These are phyloP conservation scores for Phyllosticta citriasiana DNA, from an alignment of 2,329 filamentous ascomycete species.

Conservation along the genomic window DNA sequence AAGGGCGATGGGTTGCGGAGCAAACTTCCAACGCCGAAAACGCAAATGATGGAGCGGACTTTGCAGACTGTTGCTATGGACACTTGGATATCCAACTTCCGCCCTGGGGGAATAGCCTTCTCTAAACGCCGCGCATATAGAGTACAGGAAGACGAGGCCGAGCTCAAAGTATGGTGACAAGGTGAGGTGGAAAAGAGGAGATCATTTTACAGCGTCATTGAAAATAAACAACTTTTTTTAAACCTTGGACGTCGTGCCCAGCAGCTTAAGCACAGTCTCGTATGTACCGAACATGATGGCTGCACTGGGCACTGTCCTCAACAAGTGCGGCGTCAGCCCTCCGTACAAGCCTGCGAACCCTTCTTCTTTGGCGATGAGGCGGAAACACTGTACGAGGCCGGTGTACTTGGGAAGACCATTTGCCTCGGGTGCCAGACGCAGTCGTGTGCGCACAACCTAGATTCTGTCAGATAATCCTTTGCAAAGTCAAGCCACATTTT, in stretches of 20 bases:
- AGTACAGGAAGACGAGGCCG: not conserved
- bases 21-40: not conserved
- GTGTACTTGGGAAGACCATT: slow-evolving; percentile 73
- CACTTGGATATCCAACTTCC: not conserved
- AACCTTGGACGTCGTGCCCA: slow-evolving; percentile 36
- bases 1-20: not conserved
- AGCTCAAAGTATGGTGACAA: not conserved
- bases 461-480: not conserved
- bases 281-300: slow-evolving; percentile 96
- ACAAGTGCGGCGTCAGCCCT: slow-evolving; percentile 80
- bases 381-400: slow-evolving; percentile 80
- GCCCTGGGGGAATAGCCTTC: not conserved
- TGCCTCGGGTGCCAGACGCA: slow-evolving; percentile 72
- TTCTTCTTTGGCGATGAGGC: slow-evolving; percentile 78
- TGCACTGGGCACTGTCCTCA: slow-evolving; percentile 82
- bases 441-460: slow-evolving; percentile 68
- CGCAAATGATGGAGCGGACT: not conserved
- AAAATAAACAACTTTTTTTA: slow-evolving; percentile 12
- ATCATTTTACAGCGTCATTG: not conserved
- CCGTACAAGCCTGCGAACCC: slow-evolving; percentile 80
- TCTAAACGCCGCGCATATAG: not conserved
- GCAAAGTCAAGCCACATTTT: not conserved
- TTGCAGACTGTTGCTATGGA: not conserved
- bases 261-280: slow-evolving; percentile 38
- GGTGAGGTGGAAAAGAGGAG: not conserved